A percentile compares a stretch with the other conserved stretches of the same genome.
Conservation (phyloP, 805 yeast species). For the Lipomyces sp. region DNA sequence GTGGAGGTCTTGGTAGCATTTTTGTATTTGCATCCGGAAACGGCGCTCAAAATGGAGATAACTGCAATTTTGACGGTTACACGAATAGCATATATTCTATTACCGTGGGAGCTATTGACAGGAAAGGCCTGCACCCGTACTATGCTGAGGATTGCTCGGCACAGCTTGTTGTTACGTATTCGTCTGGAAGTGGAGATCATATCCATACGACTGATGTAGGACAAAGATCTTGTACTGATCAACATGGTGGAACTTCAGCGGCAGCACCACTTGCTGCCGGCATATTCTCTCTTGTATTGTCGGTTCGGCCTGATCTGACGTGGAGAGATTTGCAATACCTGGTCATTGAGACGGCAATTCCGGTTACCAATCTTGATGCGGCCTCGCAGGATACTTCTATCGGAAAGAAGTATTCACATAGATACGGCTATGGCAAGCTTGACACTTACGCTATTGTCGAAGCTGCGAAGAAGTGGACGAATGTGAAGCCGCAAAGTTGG, state of each 20-base stretch:
- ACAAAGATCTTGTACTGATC: slow-evolving; percentile 65
- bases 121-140: slow-evolving; percentile 78
- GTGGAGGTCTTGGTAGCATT: slow-evolving; percentile 75
- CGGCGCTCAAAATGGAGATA: slow-evolving; percentile 79
- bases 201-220: slow-evolving; percentile 67
- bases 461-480: slow-evolving; percentile 69
- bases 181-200: slow-evolving; percentile 85
- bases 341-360: slow-evolving; percentile 65
- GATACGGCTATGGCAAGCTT: slow-evolving; percentile 86
- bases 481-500: slow-evolving; percentile 93
- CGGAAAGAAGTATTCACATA: slow-evolving; percentile 71
- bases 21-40: slow-evolving; percentile 97
- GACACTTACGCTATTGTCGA: slow-evolving; percentile 77
- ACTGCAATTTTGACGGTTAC: slow-evolving; percentile 95
- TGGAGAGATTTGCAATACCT: slow-evolving; percentile 96
- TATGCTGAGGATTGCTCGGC: slow-evolving; percentile 95
- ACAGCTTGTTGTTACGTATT: slow-evolving; percentile 87
- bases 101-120: slow-evolving; percentile 91
- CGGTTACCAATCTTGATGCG: slow-evolving; percentile 63
- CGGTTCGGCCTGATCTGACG: slow-evolving; percentile 79
- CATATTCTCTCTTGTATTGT: slow-evolving; percentile 75
- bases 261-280: slow-evolving; percentile 99
- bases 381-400: slow-evolving; percentile 71
- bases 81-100: slow-evolving; percentile 93
- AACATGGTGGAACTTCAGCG: slow-evolving; percentile 96